These are phyloP conservation scores for Stachybotrys elegans DNA, from an alignment of 2,329 filamentous ascomycete species.

Conservation along the genomic window DNA sequence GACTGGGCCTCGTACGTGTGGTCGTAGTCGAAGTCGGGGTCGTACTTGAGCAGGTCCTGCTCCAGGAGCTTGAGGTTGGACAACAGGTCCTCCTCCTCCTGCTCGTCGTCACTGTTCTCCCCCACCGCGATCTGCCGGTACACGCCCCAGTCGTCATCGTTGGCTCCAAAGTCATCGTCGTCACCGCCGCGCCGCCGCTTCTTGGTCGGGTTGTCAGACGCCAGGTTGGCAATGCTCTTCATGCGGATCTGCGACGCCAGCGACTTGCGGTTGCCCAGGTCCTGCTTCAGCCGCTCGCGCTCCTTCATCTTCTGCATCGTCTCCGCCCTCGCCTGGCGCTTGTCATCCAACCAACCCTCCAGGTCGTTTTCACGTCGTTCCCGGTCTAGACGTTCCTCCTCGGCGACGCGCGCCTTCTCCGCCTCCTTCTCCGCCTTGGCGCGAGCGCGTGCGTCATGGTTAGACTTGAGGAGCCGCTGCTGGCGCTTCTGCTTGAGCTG, in stretches of 20 bases:
- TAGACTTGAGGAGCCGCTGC: slow-evolving; percentile 88
- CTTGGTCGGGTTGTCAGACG: slow-evolving; percentile 78
- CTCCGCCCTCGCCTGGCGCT: slow-evolving; percentile 65
- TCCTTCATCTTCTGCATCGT: slow-evolving; percentile 85
- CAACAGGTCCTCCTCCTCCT: slow-evolving; percentile 84
- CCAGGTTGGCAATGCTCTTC: slow-evolving; percentile 95
- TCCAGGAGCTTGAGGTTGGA: slow-evolving; percentile 72
- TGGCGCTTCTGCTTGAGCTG: slow-evolving; percentile 88
- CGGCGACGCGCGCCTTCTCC: slow-evolving; percentile 77
- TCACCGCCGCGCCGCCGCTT: slow-evolving; percentile 83
- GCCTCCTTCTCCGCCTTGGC: slow-evolving; percentile 94
- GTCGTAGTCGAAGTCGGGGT: slow-evolving; percentile 85
- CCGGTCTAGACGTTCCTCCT: slow-evolving; percentile 77
- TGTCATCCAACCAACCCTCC: slow-evolving; percentile 81
- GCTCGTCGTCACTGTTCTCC: slow-evolving; percentile 77
- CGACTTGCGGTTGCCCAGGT: slow-evolving; percentile 93
- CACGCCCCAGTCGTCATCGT: slow-evolving; percentile 97
- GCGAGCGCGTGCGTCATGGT: slow-evolving; percentile 86
- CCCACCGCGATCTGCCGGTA: slow-evolving; percentile 90
- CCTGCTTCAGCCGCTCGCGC: slow-evolving; percentile 84
- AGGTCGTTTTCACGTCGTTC: slow-evolving; percentile 81
- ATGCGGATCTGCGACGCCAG: slow-evolving; percentile 94
- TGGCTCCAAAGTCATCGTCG: slow-evolving; percentile 93
- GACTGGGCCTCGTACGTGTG: slow-evolving; percentile 87
- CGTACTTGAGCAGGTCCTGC: slow-evolving; percentile 77